phyloP scores from a whole-genome alignment of 108 stramenopile species.

The Tribonema minus region DNA sequence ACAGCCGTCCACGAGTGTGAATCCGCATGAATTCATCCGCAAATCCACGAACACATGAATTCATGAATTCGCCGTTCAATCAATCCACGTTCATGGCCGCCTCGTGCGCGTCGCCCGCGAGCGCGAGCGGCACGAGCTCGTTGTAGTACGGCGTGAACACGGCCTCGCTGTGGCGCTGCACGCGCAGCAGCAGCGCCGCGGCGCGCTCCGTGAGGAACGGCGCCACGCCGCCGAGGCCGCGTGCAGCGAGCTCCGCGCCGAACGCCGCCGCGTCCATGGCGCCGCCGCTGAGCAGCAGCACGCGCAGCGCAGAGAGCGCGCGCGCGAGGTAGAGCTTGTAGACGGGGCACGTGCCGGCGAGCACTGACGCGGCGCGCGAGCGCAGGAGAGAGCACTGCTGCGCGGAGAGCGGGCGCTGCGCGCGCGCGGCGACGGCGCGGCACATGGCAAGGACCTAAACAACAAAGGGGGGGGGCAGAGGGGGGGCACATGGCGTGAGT shows the following conservation, averaged over 20 bases:
- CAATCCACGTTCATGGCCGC: slow-evolving; percentile 34
- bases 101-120: slow-evolving; percentile 22
- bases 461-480: background rate
- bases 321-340: slow-evolving; percentile 38
- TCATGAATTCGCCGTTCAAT: too few species aligned
- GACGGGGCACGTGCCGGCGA: slow-evolving; percentile 38
- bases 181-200: slow-evolving; percentile 10
- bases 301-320: slow-evolving; percentile 5
- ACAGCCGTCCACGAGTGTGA: too few species aligned
- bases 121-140: slow-evolving; percentile 35
- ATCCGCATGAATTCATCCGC: too few species aligned
- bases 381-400: slow-evolving; percentile 15
- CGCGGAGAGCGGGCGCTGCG: slow-evolving; percentile 4
- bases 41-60: too few species aligned
- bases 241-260: background rate
- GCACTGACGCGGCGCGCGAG: slow-evolving; percentile 12
- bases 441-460: slow-evolving; percentile 31
- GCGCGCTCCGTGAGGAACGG: slow-evolving; percentile 21
- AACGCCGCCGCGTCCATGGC: background rate
- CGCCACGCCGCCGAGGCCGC: background rate
- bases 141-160: slow-evolving; percentile 43
- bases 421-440: slow-evolving; percentile 9
- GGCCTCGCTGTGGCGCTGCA: slow-evolving; percentile 33
- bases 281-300: slow-evolving; percentile 32
- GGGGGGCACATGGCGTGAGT: background rate